Evolutionary conservation across 495 filamentous ascomycete genomes (phyloP).

Genomic region (Penicillium paradoxum): DNA sequence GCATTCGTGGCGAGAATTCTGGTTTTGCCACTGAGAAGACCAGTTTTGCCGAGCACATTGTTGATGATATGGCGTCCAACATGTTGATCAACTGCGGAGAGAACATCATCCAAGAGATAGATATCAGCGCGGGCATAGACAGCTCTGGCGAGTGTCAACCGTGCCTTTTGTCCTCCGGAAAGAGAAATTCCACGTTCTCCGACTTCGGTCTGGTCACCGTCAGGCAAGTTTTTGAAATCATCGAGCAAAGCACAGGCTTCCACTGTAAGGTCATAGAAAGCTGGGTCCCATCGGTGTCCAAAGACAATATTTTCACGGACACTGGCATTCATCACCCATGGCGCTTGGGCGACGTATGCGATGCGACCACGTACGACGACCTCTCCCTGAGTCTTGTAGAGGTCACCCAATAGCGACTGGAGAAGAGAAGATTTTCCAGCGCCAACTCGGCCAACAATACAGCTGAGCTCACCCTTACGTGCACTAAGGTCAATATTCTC

Average conservation of each 20-base stretch:
- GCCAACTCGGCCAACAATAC: conserved; percentile 92
- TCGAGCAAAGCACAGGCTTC: conserved; percentile 89
- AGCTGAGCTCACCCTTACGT: conserved; percentile 85
- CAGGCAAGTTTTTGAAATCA: conserved; percentile 88
- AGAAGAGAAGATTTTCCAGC: conserved; percentile 91
- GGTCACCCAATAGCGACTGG: conserved; percentile 78
- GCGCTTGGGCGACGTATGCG: conserved; percentile 86
- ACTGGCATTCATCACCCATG: conserved; percentile 98
- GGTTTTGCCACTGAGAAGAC: conserved; percentile 80
- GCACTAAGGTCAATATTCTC: conserved; percentile 82
- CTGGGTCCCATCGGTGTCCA: conserved; percentile 88
- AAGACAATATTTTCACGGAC: conserved; percentile 97
- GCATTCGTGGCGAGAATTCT: conserved; percentile 94
- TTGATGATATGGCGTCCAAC: conserved; percentile 94
- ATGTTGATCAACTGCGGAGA: conserved; percentile 97
- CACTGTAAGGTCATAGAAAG: conserved; percentile 90
- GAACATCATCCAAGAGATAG: conserved; percentile 87
- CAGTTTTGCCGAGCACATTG: conserved; percentile 80
- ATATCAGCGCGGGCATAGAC: conserved; percentile 98
- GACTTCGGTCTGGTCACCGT: conserved; percentile 95
- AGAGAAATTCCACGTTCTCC: conserved; percentile 96
- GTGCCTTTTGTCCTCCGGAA: conserved; percentile 94
- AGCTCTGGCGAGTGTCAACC: conserved; percentile 88
- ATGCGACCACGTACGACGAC: conserved; percentile 74
- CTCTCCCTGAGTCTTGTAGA: conserved; percentile 85